Percentiles rank a stretch among this genome's conserved stretches.
These are phyloP conservation scores for Chrysoporthe austroafricana DNA, from an alignment of 2,329 filamentous ascomycete species.

Conservation along the genomic window DNA sequence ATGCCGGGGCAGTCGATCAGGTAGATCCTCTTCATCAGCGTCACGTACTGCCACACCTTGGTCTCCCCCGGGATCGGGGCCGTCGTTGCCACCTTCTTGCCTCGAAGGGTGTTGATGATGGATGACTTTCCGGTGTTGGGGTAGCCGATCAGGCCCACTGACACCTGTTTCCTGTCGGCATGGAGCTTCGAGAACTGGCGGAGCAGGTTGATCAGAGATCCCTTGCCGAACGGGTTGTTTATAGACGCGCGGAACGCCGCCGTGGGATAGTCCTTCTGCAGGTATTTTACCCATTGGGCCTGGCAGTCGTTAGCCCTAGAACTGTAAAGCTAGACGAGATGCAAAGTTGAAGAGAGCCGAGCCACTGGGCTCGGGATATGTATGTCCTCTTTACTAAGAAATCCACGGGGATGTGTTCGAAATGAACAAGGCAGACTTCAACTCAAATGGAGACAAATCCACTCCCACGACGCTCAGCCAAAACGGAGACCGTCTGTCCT, in stretches of 20 bases:
- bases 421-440: slow-evolving; percentile 78
- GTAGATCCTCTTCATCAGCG: slow-evolving; percentile 82
- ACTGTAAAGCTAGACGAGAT: slow-evolving; percentile 24
- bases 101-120: slow-evolving; percentile 93
- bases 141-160: slow-evolving; percentile 81
- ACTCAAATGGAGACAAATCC: slow-evolving; percentile 91
- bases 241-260: slow-evolving; percentile 93
- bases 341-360: slow-evolving; percentile 29
- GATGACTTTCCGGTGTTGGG: slow-evolving; percentile 96
- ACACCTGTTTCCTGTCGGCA: slow-evolving; percentile 90
- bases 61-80: slow-evolving; percentile 96
- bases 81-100: slow-evolving; percentile 92
- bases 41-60: slow-evolving; percentile 93
- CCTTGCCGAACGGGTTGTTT: slow-evolving; percentile 96
- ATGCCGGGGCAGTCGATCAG: slow-evolving; percentile 97
- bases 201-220: slow-evolving; percentile 87
- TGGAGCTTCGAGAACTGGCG: slow-evolving; percentile 92
- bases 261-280: slow-evolving; percentile 92
- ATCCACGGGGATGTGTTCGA: slow-evolving; percentile 64
- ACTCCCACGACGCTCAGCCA: slow-evolving; percentile 79
- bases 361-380: slow-evolving; percentile 37
- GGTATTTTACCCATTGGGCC: slow-evolving; percentile 88
- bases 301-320: slow-evolving; percentile 47
- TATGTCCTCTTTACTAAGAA: slow-evolving; percentile 99
- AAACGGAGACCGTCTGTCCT: slow-evolving; percentile 81